phyloP scores from a whole-genome alignment of 2,329 filamentous ascomycete species.

The Fusarium musae region DNA sequence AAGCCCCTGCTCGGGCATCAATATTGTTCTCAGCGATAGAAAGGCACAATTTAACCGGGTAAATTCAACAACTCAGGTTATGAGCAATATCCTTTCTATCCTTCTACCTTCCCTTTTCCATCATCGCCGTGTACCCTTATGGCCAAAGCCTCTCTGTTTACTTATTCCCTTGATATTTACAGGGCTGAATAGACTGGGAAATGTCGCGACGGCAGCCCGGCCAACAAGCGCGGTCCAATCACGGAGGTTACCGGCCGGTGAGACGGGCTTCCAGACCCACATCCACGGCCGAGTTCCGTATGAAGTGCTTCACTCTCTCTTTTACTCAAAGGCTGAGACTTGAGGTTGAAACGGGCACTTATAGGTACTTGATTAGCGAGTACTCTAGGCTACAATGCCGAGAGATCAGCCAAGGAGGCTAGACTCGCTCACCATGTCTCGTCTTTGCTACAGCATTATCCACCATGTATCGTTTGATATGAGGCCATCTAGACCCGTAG shows the following conservation, averaged over 20 bases:
- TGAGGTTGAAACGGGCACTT: not conserved
- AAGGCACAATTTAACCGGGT: not conserved
- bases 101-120: not conserved
- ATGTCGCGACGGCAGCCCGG: constrained; percentile 19
- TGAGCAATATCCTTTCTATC: not conserved
- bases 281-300: constrained; percentile 31
- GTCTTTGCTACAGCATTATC: not conserved
- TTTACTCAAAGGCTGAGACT: not conserved
- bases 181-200: constrained; percentile 22
- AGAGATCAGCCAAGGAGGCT: not conserved
- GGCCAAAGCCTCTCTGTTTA: not conserved
- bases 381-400: not conserved
- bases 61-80: not conserved
- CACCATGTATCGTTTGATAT: not conserved
- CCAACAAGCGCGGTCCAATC: constrained; percentile 36
- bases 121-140: not conserved
- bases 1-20: constrained; percentile 18
- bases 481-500: constrained; percentile 21
- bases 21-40: not conserved
- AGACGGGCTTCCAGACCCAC: constrained; percentile 25
- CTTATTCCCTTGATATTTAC: constrained; percentile 8
- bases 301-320: not conserved
- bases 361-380: constrained; percentile 4
- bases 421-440: not conserved
- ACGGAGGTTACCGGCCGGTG: constrained; percentile 38